Evolutionary conservation across 768 basidiomycete species (phyloP).

Genomic region (Mycena albidolilacea): DNA sequence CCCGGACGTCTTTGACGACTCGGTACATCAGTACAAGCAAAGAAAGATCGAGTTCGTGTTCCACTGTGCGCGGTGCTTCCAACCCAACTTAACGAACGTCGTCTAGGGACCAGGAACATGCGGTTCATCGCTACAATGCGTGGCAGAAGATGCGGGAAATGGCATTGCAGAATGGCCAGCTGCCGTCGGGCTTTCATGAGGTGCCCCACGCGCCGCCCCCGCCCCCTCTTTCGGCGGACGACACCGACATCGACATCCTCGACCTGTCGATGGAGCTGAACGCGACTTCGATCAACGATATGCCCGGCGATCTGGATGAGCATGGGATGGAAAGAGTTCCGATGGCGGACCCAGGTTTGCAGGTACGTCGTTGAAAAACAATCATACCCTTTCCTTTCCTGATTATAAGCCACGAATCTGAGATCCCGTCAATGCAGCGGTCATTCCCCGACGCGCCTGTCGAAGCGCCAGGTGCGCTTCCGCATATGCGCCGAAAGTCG

Average conservation of each 20-base stretch:
- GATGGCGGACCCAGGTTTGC: constrained; percentile 91
- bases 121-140: constrained; percentile 86
- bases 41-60: constrained; percentile 83
- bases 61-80: constrained; percentile 25
- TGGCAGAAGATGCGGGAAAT: constrained; percentile 90
- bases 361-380: constrained; percentile 66
- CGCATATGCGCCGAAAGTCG: constrained; percentile 95
- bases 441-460: constrained; percentile 76
- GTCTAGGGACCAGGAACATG: constrained; percentile 87
- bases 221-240: constrained; percentile 82
- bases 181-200: constrained; percentile 81
- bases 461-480: constrained; percentile 66
- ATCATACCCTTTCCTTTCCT: constrained; percentile 7
- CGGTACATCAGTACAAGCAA: constrained; percentile 94
- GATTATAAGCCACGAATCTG: constrained; percentile 20
- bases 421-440: constrained; percentile 58
- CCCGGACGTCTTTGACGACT: constrained; percentile 94
- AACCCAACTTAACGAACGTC: not conserved
- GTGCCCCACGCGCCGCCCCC: constrained; percentile 82
- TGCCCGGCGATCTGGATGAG: constrained; percentile 81
- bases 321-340: constrained; percentile 90
- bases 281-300: constrained; percentile 84
- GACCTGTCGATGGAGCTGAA: constrained; percentile 93
- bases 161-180: constrained; percentile 79
- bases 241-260: constrained; percentile 77